Evolutionary conservation across 768 basidiomycete genomes (phyloP).

Genomic region (Flagelloscypha sp.): DNA sequence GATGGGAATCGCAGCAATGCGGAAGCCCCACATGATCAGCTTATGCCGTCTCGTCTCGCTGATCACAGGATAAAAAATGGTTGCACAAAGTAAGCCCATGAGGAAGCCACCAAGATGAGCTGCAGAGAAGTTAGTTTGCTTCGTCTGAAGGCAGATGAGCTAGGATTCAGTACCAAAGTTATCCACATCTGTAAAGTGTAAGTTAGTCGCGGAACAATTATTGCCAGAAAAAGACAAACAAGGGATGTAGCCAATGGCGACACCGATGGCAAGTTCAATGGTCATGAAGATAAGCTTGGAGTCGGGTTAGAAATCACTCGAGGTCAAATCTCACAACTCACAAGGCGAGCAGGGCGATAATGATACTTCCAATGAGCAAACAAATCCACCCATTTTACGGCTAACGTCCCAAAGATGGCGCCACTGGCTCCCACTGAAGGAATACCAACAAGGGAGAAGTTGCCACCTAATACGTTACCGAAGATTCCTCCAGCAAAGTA

Average conservation of each 20-base stretch:
- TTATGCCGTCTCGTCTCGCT: constrained; percentile 70
- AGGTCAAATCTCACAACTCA: constrained; percentile 18
- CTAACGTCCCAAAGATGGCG: constrained; percentile 83
- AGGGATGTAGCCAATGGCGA: constrained; percentile 79
- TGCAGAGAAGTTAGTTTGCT: constrained; percentile 18
- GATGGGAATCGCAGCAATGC: constrained; percentile 66
- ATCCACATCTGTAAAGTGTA: constrained; percentile 55
- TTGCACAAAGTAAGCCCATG: constrained; percentile 76
- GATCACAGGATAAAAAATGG: constrained; percentile 84
- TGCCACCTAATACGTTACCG: constrained; percentile 88
- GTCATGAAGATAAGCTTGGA: constrained; percentile 72
- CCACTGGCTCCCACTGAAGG: constrained; percentile 92
- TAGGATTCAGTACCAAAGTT: constrained; percentile 60
- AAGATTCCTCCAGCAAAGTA: constrained; percentile 92
- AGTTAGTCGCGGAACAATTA: constrained; percentile 9
- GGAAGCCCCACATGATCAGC: constrained; percentile 61
- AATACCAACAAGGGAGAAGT: constrained; percentile 82
- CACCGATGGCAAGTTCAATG: constrained; percentile 78
- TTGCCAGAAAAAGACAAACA: constrained; percentile 28
- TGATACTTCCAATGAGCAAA: constrained; percentile 90
- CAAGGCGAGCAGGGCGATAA: constrained; percentile 73
- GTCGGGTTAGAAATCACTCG: not conserved
- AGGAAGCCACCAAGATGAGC: constrained; percentile 85
- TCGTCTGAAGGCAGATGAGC: not conserved
- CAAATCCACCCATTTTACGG: constrained; percentile 81